Conservation (phyloP, 306 rosid genomes). For the Lupinus albus region DNA sequence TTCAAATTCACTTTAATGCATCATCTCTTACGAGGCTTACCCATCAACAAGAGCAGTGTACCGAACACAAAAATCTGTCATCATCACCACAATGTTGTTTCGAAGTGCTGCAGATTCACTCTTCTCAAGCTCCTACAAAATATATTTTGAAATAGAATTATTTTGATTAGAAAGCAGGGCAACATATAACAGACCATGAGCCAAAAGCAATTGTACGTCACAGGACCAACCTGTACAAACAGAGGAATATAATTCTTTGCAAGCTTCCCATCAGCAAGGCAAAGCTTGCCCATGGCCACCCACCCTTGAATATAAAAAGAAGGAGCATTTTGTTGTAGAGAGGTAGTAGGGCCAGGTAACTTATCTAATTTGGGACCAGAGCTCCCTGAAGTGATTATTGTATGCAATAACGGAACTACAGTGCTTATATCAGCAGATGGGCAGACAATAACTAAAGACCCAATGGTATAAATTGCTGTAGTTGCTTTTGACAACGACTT, state of each 20-base stretch:
- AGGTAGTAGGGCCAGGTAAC: conserved; percentile 53
- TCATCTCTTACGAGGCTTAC: conserved; percentile 53
- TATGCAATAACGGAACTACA: conserved; percentile 65
- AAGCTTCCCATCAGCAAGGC: conserved; percentile 86
- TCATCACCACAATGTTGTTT: conserved; percentile 79
- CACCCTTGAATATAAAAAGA: conserved; percentile 85
- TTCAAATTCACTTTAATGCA: conserved; percentile 10
- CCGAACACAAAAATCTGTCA: conserved; percentile 94
- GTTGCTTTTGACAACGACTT: conserved; percentile 62
- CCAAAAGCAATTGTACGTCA: conserved; percentile 27
- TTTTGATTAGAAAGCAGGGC: not conserved
- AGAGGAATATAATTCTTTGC: conserved; percentile 87
- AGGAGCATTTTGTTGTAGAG: conserved; percentile 65
- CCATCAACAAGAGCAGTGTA: conserved; percentile 95
- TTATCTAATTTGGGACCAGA: conserved; percentile 61
- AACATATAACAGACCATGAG: conserved; percentile 16
- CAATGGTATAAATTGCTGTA: conserved; percentile 80
- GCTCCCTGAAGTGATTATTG: conserved; percentile 79
- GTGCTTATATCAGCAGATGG: conserved; percentile 64
- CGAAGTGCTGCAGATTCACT: conserved; percentile 84
- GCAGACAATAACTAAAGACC: conserved; percentile 76
- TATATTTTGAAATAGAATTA: conserved; percentile 22
- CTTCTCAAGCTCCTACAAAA: conserved; percentile 77
- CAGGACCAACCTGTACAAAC: conserved; percentile 73
- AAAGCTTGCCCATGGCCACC: conserved; percentile 92